phyloP scores from a whole-genome alignment of 495 filamentous ascomycete species.

The Aspergillus sclerotiicarbonarius region DNA sequence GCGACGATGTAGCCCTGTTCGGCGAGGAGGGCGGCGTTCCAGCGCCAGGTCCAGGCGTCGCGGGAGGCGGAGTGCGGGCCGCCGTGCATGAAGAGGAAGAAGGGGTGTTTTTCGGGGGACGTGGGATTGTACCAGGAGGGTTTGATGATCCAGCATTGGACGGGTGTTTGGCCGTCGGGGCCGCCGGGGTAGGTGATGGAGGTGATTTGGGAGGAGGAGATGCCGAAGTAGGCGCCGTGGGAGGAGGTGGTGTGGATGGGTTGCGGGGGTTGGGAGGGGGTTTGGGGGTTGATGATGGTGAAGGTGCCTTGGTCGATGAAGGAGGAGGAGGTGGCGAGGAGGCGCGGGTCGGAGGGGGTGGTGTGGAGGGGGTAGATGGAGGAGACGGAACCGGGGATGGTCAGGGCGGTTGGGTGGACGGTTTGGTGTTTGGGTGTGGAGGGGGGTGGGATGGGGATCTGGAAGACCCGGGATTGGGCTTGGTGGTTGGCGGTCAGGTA shows the following conservation, averaged over 20 bases:
- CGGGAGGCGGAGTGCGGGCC: neutral
- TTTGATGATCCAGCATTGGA: constrained; percentile 3
- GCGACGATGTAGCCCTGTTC: constrained; percentile 4
- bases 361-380: neutral
- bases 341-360: neutral
- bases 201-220: neutral
- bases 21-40: neutral
- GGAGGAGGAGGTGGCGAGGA: constrained; percentile 2
- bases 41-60: constrained; percentile 4
- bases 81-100: constrained; percentile 3
- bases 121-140: neutral
- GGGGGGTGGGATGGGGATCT: neutral
- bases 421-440: neutral
- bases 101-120: neutral
- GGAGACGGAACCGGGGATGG: neutral
- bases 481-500: neutral
- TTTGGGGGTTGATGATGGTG: neutral
- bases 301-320: constrained; percentile 1
- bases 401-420: neutral
- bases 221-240: neutral
- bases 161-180: neutral
- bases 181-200: neutral
- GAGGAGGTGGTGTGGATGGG: neutral
- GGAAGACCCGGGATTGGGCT: neutral
- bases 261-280: neutral